These are phyloP conservation scores for Xylariaceae sp. DNA, from an alignment of 2,329 filamentous ascomycete species.

Conservation along the genomic window DNA sequence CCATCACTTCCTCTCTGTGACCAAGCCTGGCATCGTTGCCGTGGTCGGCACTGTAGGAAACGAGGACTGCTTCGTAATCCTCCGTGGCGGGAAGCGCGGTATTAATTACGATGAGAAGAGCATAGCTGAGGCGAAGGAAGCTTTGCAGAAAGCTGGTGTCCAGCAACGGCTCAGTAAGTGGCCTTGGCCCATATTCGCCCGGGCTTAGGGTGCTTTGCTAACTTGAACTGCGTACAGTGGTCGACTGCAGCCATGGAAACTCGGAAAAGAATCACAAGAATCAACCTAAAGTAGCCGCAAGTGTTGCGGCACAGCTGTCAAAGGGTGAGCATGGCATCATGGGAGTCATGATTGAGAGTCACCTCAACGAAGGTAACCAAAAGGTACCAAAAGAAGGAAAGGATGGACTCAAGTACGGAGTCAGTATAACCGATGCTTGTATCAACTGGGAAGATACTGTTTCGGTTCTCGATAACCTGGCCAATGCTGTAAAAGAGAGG, in stretches of 20 bases:
- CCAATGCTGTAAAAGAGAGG: slow-evolving; percentile 73
- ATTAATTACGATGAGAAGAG: slow-evolving; percentile 89
- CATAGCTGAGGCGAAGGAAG: slow-evolving; percentile 77
- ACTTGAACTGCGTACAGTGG: too few species aligned
- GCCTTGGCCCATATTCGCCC: too few species aligned
- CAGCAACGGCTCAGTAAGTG: slow-evolving; percentile 74
- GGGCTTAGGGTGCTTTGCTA: too few species aligned
- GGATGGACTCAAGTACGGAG: slow-evolving; percentile 81
- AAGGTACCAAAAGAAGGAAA: slow-evolving; percentile 88
- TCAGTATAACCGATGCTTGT: slow-evolving; percentile 96
- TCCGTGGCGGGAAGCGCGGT: slow-evolving; percentile 86
- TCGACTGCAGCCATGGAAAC: slow-evolving; percentile 97
- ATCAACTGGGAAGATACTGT: slow-evolving; percentile 93
- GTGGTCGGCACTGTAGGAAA: slow-evolving; percentile 95
- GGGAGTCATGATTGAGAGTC: slow-evolving; percentile 98
- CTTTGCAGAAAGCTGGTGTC: slow-evolving; percentile 70
- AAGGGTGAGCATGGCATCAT: slow-evolving; percentile 83
- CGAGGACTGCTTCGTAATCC: slow-evolving; percentile 94
- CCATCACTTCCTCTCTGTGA: slow-evolving; percentile 96
- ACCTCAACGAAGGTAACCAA: slow-evolving; percentile 93
- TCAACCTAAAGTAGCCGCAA: slow-evolving; percentile 86
- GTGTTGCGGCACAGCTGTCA: slow-evolving; percentile 77
- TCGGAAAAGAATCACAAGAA: slow-evolving; percentile 95
- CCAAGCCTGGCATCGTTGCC: slow-evolving; percentile 90
- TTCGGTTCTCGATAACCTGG: slow-evolving; percentile 69